Evolutionary conservation across 2,329 filamentous ascomycete species (phyloP).

Genomic region (Neopestalotiopsis sp.): DNA sequence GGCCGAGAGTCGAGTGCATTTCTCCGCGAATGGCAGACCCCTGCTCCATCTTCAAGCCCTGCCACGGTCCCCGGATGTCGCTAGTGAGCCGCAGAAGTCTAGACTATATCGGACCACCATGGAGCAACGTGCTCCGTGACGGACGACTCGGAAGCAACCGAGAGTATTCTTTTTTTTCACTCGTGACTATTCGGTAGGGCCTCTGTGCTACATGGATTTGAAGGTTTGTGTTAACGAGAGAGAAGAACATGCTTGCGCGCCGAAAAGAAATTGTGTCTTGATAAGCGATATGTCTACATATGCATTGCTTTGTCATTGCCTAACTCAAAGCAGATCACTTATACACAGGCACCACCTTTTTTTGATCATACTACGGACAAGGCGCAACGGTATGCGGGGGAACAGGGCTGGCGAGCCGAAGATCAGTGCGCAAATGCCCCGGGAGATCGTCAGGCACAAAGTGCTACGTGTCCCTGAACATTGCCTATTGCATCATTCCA

Average conservation of each 20-base stretch:
- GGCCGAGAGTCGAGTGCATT: neutral
- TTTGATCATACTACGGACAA: neutral
- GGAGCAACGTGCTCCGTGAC: conserved; percentile 13
- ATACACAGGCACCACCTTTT: no score
- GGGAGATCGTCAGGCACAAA: neutral
- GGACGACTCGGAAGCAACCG: conserved; percentile 12
- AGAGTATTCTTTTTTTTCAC: neutral
- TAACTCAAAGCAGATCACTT: no score
- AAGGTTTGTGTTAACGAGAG: neutral
- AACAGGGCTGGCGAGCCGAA: neutral
- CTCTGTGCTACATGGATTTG: no score
- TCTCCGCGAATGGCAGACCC: conserved; percentile 21
- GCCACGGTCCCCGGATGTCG: neutral
- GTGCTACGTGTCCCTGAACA: neutral
- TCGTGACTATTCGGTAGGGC: no score
- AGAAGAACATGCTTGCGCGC: no score
- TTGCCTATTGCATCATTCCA: neutral
- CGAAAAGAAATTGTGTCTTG: no score
- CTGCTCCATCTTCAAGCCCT: neutral
- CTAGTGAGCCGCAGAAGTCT: conserved; percentile 11
- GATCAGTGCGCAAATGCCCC: neutral
- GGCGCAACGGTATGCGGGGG: neutral
- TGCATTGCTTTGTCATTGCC: no score
- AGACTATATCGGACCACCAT: conserved; percentile 15
- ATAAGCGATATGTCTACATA: no score